phyloP scores from a whole-genome alignment of 2,329 filamentous ascomycete genomes.

The Truncatella angustata region DNA sequence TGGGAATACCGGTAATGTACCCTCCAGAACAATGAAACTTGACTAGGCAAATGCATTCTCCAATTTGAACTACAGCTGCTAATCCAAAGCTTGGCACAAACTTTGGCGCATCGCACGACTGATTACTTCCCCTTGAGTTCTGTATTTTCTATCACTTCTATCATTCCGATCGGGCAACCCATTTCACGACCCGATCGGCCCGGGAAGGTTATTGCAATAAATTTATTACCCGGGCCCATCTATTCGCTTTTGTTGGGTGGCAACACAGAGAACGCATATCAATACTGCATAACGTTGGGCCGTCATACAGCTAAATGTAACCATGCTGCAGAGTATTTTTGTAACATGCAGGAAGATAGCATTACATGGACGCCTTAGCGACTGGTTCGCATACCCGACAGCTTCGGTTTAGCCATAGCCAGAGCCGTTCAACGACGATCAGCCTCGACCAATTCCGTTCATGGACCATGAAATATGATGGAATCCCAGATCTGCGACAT shows the following conservation, averaged over 20 bases:
- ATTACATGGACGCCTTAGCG: neutral
- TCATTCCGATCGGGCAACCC: neutral
- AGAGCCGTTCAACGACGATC: too few relatives aligned
- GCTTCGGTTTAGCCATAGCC: too few relatives aligned
- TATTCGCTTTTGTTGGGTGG: neutral
- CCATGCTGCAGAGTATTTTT: neutral
- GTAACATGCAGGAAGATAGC: neutral
- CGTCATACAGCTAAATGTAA: neutral
- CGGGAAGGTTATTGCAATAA: neutral
- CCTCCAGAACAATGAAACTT: too few relatives aligned
- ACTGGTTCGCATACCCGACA: too few relatives aligned
- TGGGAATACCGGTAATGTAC: too few relatives aligned
- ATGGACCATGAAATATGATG: too few relatives aligned
- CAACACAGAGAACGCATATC: neutral
- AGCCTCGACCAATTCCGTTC: too few relatives aligned
- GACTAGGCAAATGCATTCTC: too few relatives aligned
- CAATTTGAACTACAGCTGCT: too few relatives aligned
- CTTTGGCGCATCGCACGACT: too few relatives aligned
- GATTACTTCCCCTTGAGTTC: neutral
- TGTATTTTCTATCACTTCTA: neutral
- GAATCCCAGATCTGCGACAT: too few relatives aligned
- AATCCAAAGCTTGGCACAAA: too few relatives aligned
- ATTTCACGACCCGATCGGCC: neutral
- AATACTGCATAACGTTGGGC: neutral
- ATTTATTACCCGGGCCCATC: neutral